Base-by-base conservation (phyloP, 1,284 basidiomycete genomes). In the Leccinum griseonigrum region DNA sequence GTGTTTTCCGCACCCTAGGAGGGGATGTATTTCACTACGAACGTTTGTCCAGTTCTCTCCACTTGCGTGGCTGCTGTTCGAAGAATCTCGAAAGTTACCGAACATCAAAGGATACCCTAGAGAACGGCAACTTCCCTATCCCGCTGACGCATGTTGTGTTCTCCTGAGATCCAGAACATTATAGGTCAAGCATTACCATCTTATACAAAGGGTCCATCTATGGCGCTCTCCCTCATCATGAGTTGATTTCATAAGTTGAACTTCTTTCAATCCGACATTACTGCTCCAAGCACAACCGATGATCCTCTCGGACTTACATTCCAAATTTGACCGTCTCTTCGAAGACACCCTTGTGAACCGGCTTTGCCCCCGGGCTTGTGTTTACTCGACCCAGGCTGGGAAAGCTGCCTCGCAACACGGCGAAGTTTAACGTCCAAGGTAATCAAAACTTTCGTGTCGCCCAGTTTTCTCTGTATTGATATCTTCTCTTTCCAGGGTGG, bases 401-500 rank as follows among this genome's bases (percentile, higher is more conserved):
- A 14, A 36, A 3, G 34, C 13, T 36, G 34, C 34, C 3, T 36
- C 34, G 34, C 34, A 36, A 36, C 34, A 36, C 34, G 34, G 6
- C 6, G 34, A 36, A 36, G 13, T 36, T 36, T 36, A 36, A 3
- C 13, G 34, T 36, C 34, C 34, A 36, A 14, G 34, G 34, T 36
- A 36, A 36, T 36, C 34, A 36, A 5, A 36, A 36, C 6, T 36
- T 14, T 34, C 34, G 3, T 36, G 34, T 36, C 34, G 34, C 34
- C 34, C 13, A 0, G 7, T 36, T 36, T 36, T 36, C 13, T 7
- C 14, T 13, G 14, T 26, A 11, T 52, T 36, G 1, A 60, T 13
- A 22, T 11, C 11, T 2, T 14, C 7, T 53, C n/a, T 18, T 36
- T 6, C 34, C 34, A 77, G 70, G 68, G 75, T 72, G 68, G 75